Evolutionary conservation across 208 protist species (phyloP).

Genomic region (Acanthamoeba royreba): DNA sequence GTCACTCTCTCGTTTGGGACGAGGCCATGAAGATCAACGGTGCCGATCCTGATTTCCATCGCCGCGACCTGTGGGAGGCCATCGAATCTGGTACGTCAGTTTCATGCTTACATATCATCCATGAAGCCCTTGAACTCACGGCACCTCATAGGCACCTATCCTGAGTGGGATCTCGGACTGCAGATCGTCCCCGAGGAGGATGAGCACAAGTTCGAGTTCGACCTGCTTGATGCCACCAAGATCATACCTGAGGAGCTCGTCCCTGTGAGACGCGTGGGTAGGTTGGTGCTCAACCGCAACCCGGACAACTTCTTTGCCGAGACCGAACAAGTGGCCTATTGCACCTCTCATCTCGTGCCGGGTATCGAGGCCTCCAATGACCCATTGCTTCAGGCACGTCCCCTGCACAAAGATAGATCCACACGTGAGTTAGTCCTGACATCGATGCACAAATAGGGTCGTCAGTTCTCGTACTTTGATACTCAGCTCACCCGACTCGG

Average conservation of each 20-base stretch:
- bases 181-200: slow-evolving; percentile 82
- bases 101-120: too few species aligned
- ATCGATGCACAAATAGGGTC: too few species aligned
- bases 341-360: slow-evolving; percentile 77
- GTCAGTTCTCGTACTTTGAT: slow-evolving; percentile 82
- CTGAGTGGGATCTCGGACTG: slow-evolving; percentile 77
- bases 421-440: too few species aligned
- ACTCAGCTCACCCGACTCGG: slow-evolving; percentile 83
- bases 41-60: slow-evolving; percentile 74
- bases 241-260: slow-evolving; percentile 78
- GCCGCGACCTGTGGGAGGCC: slow-evolving; percentile 77
- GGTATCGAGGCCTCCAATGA: slow-evolving; percentile 82
- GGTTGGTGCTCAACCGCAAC: slow-evolving; percentile 84
- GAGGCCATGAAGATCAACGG: slow-evolving; percentile 74
- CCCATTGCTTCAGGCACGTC: slow-evolving; percentile 82
- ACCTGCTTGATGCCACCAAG: slow-evolving; percentile 85
- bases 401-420: too few species aligned
- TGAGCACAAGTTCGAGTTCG: slow-evolving; percentile 65
- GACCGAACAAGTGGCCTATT: slow-evolving; percentile 83
- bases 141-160: slow-evolving; percentile 66
- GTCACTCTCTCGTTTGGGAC: slow-evolving; percentile 72
- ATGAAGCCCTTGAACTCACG: slow-evolving; percentile 76
- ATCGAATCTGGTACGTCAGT: slow-evolving; percentile 68
- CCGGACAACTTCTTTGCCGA: slow-evolving; percentile 86
- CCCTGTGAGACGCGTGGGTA: slow-evolving; percentile 78